Evolutionary conservation across 1,284 basidiomycete species (phyloP), one percentile per base, ranked within the genome.

Genomic region (Pulchroboletus neoregius): DNA sequence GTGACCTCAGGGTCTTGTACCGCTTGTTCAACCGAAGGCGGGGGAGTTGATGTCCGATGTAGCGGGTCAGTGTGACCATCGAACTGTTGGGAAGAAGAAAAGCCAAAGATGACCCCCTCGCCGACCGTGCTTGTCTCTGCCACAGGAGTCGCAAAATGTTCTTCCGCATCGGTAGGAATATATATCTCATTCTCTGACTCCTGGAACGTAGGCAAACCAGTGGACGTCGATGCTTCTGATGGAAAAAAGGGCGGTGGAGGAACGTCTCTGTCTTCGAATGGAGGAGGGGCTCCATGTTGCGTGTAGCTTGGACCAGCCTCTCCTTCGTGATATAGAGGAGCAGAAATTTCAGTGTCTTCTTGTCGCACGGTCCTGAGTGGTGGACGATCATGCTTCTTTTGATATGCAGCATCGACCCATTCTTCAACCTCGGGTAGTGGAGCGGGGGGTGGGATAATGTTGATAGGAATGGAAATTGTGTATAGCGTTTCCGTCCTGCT

Each of bases 351-450:
- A 5, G 52, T 51, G 43, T 90, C 87, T 45, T 87, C 85, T 27
- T 74, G 66, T 39, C 87, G 71, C 28, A 82, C 75, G 0, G 87
- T 91, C 56, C 72, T 77, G 4, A 73, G 62, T 3, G 88, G 88
- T 11, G 87, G 88, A 6, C 76, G 75, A 58, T 91, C 88, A 57
- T 91, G 87, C 60, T 91, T 91, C 73, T 91, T 91, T 58, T 79
- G 79, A 63, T 91, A 91, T 6, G 84, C 86, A 15, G 73, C 74
- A 52, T 86, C 85, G 23, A 89, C 65, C 37, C 78, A 77, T 42
- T 73, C 75, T 30, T 84, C 83, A 4, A 87, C 77, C 61, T 88
- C 80, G 4, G 87, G 85, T 13, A 88, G 74, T 12, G 82, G 83
- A 0, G 88, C 87, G 11, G 82, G 73, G 2, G 83, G 79, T 20